Base-by-base conservation (phyloP, 495 filamentous ascomycete genomes). In the Astrocystis sublimbata region DNA sequence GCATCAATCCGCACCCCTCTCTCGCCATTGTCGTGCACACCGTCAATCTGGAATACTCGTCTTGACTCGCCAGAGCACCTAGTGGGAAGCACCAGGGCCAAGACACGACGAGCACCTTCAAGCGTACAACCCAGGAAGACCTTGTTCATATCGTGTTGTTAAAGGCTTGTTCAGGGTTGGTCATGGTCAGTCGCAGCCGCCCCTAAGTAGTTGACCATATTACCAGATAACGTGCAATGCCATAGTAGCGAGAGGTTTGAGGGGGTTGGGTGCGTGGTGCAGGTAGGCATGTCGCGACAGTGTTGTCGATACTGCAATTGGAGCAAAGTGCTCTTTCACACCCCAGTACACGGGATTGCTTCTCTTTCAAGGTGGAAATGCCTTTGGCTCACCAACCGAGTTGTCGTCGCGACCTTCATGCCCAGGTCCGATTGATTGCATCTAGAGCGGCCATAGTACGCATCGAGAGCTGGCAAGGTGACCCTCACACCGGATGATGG, bases 331-430 rank as follows among this genome's bases (percentile, higher is more conserved):
- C n/a, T n/a, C n/a, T n/a, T n/a, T n/a, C n/a, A n/a, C n/a, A n/a
- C n/a, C n/a, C n/a, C n/a, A n/a, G n/a, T n/a, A n/a, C n/a, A n/a
- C n/a, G n/a, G n/a, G n/a, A n/a, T n/a, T n/a, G n/a, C n/a, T n/a
- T n/a, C n/a, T n/a, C n/a, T n/a, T n/a, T 17, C 38, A 7, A 47
- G 40, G 56, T 40, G 42, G 56, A 59, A 49, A 50, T 36, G 40
- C 30, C 31, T 38, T 23, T 50, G 36, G 38, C 60, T 41, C 47
- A 53, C 31, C 23, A 62, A 38, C 41, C 7, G 8, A 30, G 24
- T 46, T 30, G 59, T n/a, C 28, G 36, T 46, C 40, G 31, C 41
- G 50, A 45, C 51, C 60, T 62, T 50, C 60, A 62, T 62, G 51
- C n/a, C n/a, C n/a, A n/a, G 17, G 30, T 43, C 50, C 33, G 31